Evolutionary conservation across 169 alveolate genomes (phyloP).

Genomic region (Plasmodium fragile): DNA sequence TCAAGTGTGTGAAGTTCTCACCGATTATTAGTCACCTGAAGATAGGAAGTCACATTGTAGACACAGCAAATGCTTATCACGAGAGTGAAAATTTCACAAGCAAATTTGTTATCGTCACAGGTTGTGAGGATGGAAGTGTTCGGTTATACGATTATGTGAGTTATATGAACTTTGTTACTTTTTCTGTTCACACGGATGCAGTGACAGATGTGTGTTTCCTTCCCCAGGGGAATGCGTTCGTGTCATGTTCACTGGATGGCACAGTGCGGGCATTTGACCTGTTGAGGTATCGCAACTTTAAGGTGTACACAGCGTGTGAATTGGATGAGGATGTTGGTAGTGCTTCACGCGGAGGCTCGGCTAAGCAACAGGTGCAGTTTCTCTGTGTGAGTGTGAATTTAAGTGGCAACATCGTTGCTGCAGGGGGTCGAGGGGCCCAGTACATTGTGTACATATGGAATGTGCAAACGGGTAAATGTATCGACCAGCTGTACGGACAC

Average conservation of each 20-base stretch:
- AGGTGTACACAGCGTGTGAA: conserved; percentile 87
- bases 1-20: conserved; percentile 82
- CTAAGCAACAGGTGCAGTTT: conserved; percentile 89
- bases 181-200: conserved; percentile 95
- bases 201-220: conserved; percentile 93
- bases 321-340: conserved; percentile 7
- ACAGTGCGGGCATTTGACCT: conserved; percentile 98
- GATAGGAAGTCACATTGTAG: conserved; percentile 52
- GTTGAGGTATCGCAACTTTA: conserved; percentile 92
- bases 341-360: not conserved
- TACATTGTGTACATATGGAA: conserved; percentile 88
- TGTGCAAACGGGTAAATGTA: conserved; percentile 83
- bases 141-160: conserved; percentile 96
- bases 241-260: conserved; percentile 98
- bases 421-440: conserved; percentile 96
- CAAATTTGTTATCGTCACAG: conserved; percentile 94
- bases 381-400: conserved; percentile 94
- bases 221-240: conserved; percentile 94
- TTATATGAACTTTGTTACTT: conserved; percentile 96
- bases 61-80: conserved; percentile 64
- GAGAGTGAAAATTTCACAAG: conserved; percentile 60
- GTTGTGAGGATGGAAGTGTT: conserved; percentile 97
- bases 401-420: conserved; percentile 97
- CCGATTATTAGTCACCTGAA: conserved; percentile 70
- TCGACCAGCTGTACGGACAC: conserved; percentile 92